These are phyloP conservation scores for Rhodotorula sp. DNA, from an alignment of 1,284 basidiomycete genomes.

Conservation along the genomic window DNA sequence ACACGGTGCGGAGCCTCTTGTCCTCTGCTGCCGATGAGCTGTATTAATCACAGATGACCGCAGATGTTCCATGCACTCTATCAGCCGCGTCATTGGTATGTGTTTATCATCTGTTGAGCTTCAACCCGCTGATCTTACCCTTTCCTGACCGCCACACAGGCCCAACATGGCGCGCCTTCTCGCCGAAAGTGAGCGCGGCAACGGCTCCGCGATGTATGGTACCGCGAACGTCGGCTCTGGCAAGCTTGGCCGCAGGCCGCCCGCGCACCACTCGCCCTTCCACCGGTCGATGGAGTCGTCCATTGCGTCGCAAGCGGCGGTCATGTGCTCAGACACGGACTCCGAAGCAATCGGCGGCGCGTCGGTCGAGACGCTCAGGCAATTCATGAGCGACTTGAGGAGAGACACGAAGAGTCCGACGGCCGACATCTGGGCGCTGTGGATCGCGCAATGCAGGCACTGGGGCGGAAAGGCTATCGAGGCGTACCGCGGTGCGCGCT, in stretches of 20 bases:
- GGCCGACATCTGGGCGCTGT: conserved; percentile 37
- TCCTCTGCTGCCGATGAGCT: neutral
- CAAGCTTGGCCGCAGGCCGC: conserved; percentile 7
- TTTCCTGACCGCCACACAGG: neutral
- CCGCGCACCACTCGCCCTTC: conserved; percentile 29
- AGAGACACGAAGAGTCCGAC: conserved; percentile 19
- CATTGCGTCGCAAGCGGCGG: conserved; percentile 9
- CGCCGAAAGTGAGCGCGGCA: conserved; percentile 2
- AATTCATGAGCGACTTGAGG: conserved; percentile 42
- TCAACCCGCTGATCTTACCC: neutral
- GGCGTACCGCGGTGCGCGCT: conserved; percentile 22
- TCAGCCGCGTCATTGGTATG: conserved; percentile 21
- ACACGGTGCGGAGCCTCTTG: conserved; percentile 2
- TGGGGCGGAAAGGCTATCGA: conserved; percentile 43
- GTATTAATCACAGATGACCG: neutral
- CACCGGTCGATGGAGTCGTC: conserved; percentile 13
- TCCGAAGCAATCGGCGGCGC: neutral
- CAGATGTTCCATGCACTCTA: conserved; percentile 28
- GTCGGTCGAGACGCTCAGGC: neutral
- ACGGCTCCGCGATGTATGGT: conserved; percentile 17
- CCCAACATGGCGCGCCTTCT: conserved; percentile 24
- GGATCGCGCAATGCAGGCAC: conserved; percentile 24
- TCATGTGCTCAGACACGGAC: conserved; percentile 41
- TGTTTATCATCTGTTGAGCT: neutral
- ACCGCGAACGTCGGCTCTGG: conserved; percentile 9